Evolutionary conservation across 139 green algal species (phyloP).

Genomic region (Chlorella sp.): DNA sequence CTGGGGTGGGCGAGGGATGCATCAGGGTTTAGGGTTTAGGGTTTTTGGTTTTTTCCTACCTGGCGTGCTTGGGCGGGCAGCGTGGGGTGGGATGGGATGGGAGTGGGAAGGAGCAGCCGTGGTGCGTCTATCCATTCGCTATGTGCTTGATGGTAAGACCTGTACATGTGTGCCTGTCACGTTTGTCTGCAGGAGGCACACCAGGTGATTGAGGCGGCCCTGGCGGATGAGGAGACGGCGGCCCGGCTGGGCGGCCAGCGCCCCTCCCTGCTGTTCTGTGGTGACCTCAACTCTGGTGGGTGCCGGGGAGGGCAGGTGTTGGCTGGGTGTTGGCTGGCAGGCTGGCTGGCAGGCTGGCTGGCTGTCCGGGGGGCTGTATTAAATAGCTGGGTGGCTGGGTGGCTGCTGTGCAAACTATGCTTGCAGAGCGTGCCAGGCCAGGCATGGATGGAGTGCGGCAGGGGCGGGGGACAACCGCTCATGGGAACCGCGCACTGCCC

Average conservation of each 20-base stretch:
- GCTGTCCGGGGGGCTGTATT: too few relatives aligned
- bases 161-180: too few relatives aligned
- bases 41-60: too few relatives aligned
- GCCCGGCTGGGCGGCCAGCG: conserved; percentile 3
- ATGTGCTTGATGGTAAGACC: too few relatives aligned
- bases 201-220: conserved; percentile 27
- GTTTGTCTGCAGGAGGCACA: conserved; percentile 35
- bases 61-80: background rate
- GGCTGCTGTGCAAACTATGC: background rate
- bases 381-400: too few relatives aligned
- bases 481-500: too few relatives aligned
- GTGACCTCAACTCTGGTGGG: conserved; percentile 84
- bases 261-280: conserved; percentile 78
- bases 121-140: too few relatives aligned
- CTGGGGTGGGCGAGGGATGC: background rate
- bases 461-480: too few relatives aligned
- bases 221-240: background rate
- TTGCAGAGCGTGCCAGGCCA: background rate
- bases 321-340: too few relatives aligned
- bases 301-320: background rate
- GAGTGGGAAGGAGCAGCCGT: background rate
- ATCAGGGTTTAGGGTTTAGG: too few relatives aligned
- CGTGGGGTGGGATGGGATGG: background rate
- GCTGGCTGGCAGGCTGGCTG: too few relatives aligned
- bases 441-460: too few relatives aligned